Evolutionary conservation across 441 rosid species (phyloP).

Genomic region (Jatropha podagrica): DNA sequence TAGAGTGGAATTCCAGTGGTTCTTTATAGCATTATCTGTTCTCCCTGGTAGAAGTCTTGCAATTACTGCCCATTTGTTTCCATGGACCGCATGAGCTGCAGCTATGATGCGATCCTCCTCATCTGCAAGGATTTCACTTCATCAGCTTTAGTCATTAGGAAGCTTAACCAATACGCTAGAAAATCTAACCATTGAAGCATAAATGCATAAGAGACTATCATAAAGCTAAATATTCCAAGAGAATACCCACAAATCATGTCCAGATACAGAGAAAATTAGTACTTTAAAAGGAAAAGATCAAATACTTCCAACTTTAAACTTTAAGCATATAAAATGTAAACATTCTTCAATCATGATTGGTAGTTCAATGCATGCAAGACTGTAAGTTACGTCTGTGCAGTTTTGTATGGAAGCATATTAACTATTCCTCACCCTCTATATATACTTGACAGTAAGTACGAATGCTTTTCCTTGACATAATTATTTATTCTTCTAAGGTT

Average conservation of each 20-base stretch:
- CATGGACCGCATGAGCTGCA: constrained; percentile 51
- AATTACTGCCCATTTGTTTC: constrained; percentile 75
- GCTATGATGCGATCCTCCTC: constrained; percentile 73
- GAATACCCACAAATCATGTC: neutral
- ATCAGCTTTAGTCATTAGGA: constrained; percentile 15
- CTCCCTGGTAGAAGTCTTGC: constrained; percentile 64
- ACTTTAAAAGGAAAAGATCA: neutral
- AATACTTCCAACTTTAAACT: neutral
- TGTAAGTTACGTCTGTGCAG: neutral
- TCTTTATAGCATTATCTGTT: constrained; percentile 69
- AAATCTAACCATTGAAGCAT: neutral
- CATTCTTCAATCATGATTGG: neutral
- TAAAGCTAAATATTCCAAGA: neutral
- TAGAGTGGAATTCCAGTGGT: constrained; percentile 68
- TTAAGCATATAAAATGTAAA: neutral
- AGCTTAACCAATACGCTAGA: constrained; percentile 5
- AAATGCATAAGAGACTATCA: neutral
- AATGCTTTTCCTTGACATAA: neutral
- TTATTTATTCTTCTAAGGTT: neutral
- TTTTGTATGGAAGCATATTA: neutral
- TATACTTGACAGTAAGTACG: neutral
- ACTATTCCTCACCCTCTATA: neutral
- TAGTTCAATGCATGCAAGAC: neutral
- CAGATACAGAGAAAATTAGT: neutral
- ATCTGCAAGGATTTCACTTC: constrained; percentile 38